A percentile compares a stretch with the other conserved stretches of the same genome.
Evolutionary conservation across 345 rosid species (phyloP).

Genomic region (Jatropha curcas): DNA sequence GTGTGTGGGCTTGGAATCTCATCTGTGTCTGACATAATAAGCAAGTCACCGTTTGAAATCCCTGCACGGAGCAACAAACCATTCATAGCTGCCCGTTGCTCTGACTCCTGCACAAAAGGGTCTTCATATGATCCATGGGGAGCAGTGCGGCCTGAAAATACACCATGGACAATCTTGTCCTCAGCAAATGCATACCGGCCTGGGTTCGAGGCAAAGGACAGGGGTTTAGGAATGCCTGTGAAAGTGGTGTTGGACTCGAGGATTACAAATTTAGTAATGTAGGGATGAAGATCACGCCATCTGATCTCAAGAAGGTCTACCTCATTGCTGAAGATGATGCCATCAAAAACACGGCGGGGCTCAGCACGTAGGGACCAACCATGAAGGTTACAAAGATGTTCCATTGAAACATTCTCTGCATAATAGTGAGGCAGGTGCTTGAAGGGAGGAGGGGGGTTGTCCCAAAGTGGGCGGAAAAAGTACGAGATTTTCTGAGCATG

Average conservation of each 20-base stretch:
- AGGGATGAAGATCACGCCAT: slow-evolving; percentile 74
- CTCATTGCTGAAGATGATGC: slow-evolving; percentile 86
- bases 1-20: slow-evolving; percentile 93
- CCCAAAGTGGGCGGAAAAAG: slow-evolving; percentile 87
- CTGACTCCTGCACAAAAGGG: slow-evolving; percentile 66
- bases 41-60: slow-evolving; percentile 59
- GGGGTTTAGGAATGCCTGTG: slow-evolving; percentile 86
- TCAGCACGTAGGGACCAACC: slow-evolving; percentile 69
- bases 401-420: slow-evolving; percentile 88
- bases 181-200: slow-evolving; percentile 59
- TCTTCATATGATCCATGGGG: slow-evolving; percentile 38
- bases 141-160: slow-evolving; percentile 53
- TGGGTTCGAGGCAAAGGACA: slow-evolving; percentile 52
- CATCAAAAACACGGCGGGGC: slow-evolving; percentile 72
- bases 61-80: slow-evolving; percentile 60
- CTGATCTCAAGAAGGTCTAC: slow-evolving; percentile 79
- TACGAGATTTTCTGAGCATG: slow-evolving; percentile 55
- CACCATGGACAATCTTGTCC: slow-evolving; percentile 61
- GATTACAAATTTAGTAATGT: slow-evolving; percentile 66
- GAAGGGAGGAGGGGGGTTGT: slow-evolving; percentile 76
- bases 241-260: slow-evolving; percentile 87
- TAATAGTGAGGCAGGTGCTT: slow-evolving; percentile 74
- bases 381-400: slow-evolving; percentile 74
- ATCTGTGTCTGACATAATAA: slow-evolving; percentile 79
- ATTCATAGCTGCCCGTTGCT: slow-evolving; percentile 69